These are phyloP conservation scores for Royoungia palumana DNA, from an alignment of 768 basidiomycete species.

Conservation along the genomic window DNA sequence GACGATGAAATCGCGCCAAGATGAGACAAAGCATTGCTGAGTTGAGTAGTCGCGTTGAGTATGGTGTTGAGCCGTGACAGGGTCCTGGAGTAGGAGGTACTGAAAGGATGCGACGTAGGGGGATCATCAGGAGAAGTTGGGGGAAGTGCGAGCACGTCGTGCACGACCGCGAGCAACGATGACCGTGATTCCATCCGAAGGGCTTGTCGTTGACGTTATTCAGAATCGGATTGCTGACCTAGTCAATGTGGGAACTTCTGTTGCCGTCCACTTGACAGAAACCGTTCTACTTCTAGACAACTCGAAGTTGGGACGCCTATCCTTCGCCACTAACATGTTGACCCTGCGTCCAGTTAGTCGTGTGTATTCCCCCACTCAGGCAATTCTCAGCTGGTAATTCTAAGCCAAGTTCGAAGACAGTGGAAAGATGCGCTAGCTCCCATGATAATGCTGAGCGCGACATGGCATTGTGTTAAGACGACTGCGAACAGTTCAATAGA, in stretches of 20 bases:
- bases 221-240: no score
- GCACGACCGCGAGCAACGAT: slow-evolving; percentile 25
- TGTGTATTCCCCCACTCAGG: background rate
- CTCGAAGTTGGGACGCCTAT: background rate
- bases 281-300: background rate
- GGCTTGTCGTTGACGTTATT: no score
- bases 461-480: background rate
- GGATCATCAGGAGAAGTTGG: slow-evolving; percentile 13
- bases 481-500: slow-evolving; percentile 23
- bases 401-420: slow-evolving; percentile 10
- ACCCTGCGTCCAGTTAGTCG: slow-evolving; percentile 9
- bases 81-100: slow-evolving; percentile 14
- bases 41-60: slow-evolving; percentile 48
- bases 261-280: no score
- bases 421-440: slow-evolving; percentile 9
- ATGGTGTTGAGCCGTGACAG: slow-evolving; percentile 45
- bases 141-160: slow-evolving; percentile 25
- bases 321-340: slow-evolving; percentile 12
- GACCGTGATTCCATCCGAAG: slow-evolving; percentile 13
- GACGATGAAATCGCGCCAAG: slow-evolving; percentile 44
- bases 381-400: background rate
- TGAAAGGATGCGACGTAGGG: slow-evolving; percentile 25
- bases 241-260: no score
- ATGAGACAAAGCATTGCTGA: slow-evolving; percentile 50
- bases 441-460: background rate